These are phyloP conservation scores for Calamus simplicifolius DNA, from an alignment of 176 grass and related monocot species.

Conservation along the genomic window DNA sequence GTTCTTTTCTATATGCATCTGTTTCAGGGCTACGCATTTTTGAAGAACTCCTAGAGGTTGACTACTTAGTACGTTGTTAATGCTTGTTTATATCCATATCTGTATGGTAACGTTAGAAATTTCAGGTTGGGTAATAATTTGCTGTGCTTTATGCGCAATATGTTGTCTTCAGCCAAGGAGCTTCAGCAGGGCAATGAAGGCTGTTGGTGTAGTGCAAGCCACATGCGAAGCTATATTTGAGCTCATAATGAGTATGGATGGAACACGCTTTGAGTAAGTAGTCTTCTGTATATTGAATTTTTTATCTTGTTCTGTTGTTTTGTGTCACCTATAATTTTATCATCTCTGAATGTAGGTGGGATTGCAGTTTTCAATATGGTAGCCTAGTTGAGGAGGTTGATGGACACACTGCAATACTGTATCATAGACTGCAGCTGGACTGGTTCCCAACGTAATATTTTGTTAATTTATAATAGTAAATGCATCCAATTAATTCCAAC, in stretches of 20 bases:
- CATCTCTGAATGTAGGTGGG: conserved; percentile 56
- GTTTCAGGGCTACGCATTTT: conserved; percentile 86
- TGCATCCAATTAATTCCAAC: too few relatives aligned
- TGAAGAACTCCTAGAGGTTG: conserved; percentile 76
- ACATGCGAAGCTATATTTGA: conserved; percentile 91
- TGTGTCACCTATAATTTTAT: conserved; percentile 24
- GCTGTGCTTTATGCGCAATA: not conserved
- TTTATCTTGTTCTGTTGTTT: conserved; percentile 2
- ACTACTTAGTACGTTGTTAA: conserved; percentile 67
- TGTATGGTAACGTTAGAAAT: not conserved
- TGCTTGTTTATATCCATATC: conserved; percentile 4
- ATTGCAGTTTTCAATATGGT: conserved; percentile 93
- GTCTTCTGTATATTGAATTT: conserved; percentile 7
- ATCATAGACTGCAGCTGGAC: conserved; percentile 82
- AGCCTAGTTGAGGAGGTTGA: conserved; percentile 98
- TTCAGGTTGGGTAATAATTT: too few relatives aligned
- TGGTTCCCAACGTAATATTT: conserved; percentile 73
- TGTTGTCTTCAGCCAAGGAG: conserved; percentile 71
- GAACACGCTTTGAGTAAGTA: conserved; percentile 84
- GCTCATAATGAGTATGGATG: conserved; percentile 98
- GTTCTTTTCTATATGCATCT: not conserved
- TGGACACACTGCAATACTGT: conserved; percentile 86
- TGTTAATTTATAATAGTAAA: not conserved
- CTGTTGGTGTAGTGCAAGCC: conserved; percentile 88
- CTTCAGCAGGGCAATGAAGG: conserved; percentile 84